phyloP scores from a whole-genome alignment of 2,329 filamentous ascomycete species.

The Elsinoe australis region DNA sequence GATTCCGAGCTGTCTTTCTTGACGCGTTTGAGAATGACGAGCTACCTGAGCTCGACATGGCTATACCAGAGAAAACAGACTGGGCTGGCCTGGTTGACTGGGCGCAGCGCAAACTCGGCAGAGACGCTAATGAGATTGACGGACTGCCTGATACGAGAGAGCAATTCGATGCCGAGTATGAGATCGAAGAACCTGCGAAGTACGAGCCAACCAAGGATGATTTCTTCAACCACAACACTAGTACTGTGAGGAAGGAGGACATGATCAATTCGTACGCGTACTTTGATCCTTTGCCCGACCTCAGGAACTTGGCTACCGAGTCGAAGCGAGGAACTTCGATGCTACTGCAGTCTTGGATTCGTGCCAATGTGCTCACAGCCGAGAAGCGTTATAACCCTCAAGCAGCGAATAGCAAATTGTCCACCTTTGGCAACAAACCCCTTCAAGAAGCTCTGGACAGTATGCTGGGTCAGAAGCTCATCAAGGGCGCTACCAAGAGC shows the following conservation, averaged over 20 bases:
- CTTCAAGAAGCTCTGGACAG: slow-evolving; percentile 47
- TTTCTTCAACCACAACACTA: slow-evolving; percentile 39
- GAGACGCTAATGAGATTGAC: slow-evolving; percentile 19
- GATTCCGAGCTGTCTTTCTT: slow-evolving; percentile 60
- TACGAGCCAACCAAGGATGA: slow-evolving; percentile 47
- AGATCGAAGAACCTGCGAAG: slow-evolving; percentile 35
- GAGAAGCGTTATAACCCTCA: slow-evolving; percentile 34
- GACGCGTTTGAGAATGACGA: slow-evolving; percentile 57
- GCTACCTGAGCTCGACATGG: slow-evolving; percentile 55
- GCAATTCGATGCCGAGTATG: slow-evolving; percentile 40
- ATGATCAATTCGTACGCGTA: slow-evolving; percentile 20
- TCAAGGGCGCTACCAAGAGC: slow-evolving; percentile 48
- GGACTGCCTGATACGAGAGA: slow-evolving; percentile 24
- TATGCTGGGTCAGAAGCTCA: slow-evolving; percentile 45
- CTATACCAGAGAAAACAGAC: slow-evolving; percentile 57
- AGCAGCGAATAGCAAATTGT: slow-evolving; percentile 36
- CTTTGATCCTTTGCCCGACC: slow-evolving; percentile 17
- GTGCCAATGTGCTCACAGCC: slow-evolving; percentile 39
- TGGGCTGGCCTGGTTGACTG: slow-evolving; percentile 61
- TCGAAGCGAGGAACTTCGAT: slow-evolving; percentile 22
- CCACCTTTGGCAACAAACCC: slow-evolving; percentile 27
- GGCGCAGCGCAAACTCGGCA: slow-evolving; percentile 45
- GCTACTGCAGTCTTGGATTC: slow-evolving; percentile 39
- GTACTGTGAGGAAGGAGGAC: slow-evolving; percentile 39
- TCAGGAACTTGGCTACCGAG: slow-evolving; percentile 17